These are phyloP conservation scores for Kluyveromyces nonfermentans DNA, from an alignment of 805 yeast genomes.

Conservation along the genomic window DNA sequence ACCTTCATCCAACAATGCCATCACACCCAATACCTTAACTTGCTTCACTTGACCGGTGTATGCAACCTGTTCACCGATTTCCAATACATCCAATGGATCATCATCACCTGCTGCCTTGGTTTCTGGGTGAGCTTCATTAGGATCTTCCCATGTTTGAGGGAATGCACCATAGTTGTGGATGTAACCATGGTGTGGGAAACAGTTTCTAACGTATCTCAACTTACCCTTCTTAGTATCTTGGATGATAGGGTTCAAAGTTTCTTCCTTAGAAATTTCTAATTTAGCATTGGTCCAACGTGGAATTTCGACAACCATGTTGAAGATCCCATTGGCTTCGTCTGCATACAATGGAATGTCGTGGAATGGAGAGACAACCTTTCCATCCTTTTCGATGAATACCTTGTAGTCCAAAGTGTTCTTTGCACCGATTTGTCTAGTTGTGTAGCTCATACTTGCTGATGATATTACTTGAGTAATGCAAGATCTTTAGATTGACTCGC, in stretches of 20 bases:
- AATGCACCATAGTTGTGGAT: constrained; percentile 98
- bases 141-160: constrained; percentile 91
- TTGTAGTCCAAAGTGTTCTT: constrained; percentile 91
- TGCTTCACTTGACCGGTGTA: constrained; percentile 68
- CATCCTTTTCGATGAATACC: constrained; percentile 85
- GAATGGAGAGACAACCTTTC: constrained; percentile 91
- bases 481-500: neutral
- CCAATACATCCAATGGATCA: constrained; percentile 81
- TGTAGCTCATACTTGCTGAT: constrained; percentile 48
- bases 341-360: constrained; percentile 91
- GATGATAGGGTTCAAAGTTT: constrained; percentile 79
- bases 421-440: constrained; percentile 91
- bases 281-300: constrained; percentile 99
- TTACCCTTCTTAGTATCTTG: constrained; percentile 98
- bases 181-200: constrained; percentile 98
- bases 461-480: neutral
- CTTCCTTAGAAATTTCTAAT: constrained; percentile 85
- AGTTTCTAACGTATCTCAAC: constrained; percentile 90
- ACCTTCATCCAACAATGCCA: constrained; percentile 91
- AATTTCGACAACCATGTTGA: constrained; percentile 90
- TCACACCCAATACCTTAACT: constrained; percentile 87
- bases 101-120: constrained; percentile 69
- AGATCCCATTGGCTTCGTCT: constrained; percentile 80
- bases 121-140: constrained; percentile 52
- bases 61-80: constrained; percentile 61